A percentile compares a stretch with the other conserved stretches of the same genome.
phyloP scores from a whole-genome alignment of 108 stramenopile genomes.

The Skeletonema grethae region DNA sequence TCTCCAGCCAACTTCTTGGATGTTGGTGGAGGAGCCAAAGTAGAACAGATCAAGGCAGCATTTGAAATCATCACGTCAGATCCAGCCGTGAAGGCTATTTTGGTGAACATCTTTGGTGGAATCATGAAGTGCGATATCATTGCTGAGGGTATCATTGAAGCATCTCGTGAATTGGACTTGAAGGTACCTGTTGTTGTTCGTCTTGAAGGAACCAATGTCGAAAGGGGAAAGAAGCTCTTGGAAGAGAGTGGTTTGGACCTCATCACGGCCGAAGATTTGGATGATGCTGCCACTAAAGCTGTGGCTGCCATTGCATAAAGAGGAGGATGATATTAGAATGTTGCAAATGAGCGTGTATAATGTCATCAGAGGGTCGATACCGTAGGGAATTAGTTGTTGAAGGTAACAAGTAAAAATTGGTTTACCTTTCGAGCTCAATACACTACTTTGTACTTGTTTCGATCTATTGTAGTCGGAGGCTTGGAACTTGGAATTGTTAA shows the following conservation, averaged over 20 bases:
- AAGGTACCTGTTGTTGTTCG: slow-evolving; percentile 89
- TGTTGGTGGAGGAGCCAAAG: slow-evolving; percentile 88
- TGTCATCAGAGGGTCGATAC: not conserved
- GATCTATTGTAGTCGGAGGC: not conserved
- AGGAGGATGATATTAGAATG: not conserved
- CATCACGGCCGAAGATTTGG: slow-evolving; percentile 83
- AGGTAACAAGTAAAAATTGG: not conserved
- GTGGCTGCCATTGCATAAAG: slow-evolving; percentile 51
- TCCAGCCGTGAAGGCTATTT: slow-evolving; percentile 77
- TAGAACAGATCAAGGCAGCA: slow-evolving; percentile 75
- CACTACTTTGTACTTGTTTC: not conserved
- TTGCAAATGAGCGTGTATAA: not conserved
- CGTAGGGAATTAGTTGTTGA: not conserved
- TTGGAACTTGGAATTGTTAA: not conserved
- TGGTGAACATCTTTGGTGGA: slow-evolving; percentile 98
- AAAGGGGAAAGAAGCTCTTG: slow-evolving; percentile 84
- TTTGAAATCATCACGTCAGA: slow-evolving; percentile 82
- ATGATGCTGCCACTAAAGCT: slow-evolving; percentile 92
- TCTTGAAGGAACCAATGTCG: slow-evolving; percentile 94
- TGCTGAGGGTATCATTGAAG: slow-evolving; percentile 88
- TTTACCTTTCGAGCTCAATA: not conserved
- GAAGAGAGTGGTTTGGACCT: slow-evolving; percentile 65
- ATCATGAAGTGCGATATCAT: slow-evolving; percentile 97
- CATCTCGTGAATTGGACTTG: slow-evolving; percentile 82
- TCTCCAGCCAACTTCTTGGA: slow-evolving; percentile 97